phyloP scores from a whole-genome alignment of 2,329 filamentous ascomycete genomes.

The Helotiales sp. region DNA sequence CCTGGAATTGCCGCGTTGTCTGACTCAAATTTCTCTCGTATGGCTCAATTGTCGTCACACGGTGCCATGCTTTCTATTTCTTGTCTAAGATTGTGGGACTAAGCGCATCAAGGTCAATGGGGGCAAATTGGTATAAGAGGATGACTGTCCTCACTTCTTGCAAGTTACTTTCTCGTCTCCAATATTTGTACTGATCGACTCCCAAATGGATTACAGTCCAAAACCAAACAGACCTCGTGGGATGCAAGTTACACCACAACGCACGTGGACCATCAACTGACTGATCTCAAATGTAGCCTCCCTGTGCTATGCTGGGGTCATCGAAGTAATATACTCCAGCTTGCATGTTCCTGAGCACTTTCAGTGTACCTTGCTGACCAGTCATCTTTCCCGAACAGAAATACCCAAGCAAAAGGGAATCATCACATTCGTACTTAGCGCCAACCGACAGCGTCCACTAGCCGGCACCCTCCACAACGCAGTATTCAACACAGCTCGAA shows the following conservation, averaged over 20 bases:
- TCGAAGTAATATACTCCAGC: no score
- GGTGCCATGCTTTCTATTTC: not conserved
- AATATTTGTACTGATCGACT: no score
- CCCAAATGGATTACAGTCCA: constrained; percentile 13
- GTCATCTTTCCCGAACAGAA: not conserved
- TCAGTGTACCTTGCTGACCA: not conserved
- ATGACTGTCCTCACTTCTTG: not conserved
- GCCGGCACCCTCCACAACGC: constrained; percentile 77
- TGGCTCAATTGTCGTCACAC: not conserved
- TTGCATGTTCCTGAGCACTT: no score
- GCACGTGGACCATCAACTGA: not conserved
- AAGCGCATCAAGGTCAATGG: not conserved
- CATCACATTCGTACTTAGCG: constrained; percentile 72
- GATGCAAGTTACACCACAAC: not conserved
- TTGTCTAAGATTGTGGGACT: not conserved
- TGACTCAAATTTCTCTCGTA: not conserved
- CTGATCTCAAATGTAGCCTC: not conserved
- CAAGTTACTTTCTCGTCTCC: not conserved
- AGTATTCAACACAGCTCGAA: constrained; percentile 91
- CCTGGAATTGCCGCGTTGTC: not conserved
- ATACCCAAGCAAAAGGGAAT: constrained; percentile 59
- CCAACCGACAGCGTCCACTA: constrained; percentile 86
- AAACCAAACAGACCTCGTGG: constrained; percentile 12
- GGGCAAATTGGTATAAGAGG: not conserved
- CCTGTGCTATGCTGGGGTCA: constrained; percentile 8